These are phyloP conservation scores for Penium margaritaceum DNA, from an alignment of 139 green algal species.

Conservation along the genomic window DNA sequence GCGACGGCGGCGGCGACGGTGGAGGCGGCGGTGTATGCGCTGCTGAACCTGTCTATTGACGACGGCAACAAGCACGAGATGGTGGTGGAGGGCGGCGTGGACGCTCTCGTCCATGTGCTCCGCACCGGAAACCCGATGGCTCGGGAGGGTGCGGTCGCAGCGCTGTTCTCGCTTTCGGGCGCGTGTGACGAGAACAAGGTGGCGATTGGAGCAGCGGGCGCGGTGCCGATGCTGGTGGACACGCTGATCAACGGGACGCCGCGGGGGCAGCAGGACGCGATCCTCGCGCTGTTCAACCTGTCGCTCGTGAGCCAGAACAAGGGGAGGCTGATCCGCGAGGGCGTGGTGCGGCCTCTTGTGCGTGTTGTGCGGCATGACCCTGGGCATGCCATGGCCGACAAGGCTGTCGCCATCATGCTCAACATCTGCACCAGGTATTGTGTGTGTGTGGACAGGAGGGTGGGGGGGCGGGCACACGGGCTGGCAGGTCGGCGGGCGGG, in stretches of 20 bases:
- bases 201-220: constrained; percentile 29
- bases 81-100: constrained; percentile 5
- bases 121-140: neutral
- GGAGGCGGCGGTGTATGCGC: constrained; percentile 22
- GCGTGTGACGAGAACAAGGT: constrained; percentile 31
- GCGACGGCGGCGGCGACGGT: neutral
- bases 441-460: too few relatives aligned
- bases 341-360: constrained; percentile 1
- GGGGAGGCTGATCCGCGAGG: neutral
- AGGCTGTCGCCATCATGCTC: constrained; percentile 21
- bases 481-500: too few relatives aligned
- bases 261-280: constrained; percentile 17
- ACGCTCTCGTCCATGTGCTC: constrained; percentile 25
- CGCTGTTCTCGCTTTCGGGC: constrained; percentile 27
- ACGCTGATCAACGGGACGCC: constrained; percentile 1
- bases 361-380: constrained; percentile 13
- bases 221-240: constrained; percentile 21
- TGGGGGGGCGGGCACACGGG: too few relatives aligned
- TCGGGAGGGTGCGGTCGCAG: constrained; percentile 11
- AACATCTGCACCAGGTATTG: too few relatives aligned
- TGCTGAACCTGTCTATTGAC: constrained; percentile 40
- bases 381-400: constrained; percentile 8
- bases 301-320: constrained; percentile 18
- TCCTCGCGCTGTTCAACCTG: constrained; percentile 27
- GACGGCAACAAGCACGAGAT: constrained; percentile 30